Evolutionary conservation across 768 basidiomycete species (phyloP), one percentile per base, ranked within the genome.

Genomic region (Kwoniella europaea): DNA sequence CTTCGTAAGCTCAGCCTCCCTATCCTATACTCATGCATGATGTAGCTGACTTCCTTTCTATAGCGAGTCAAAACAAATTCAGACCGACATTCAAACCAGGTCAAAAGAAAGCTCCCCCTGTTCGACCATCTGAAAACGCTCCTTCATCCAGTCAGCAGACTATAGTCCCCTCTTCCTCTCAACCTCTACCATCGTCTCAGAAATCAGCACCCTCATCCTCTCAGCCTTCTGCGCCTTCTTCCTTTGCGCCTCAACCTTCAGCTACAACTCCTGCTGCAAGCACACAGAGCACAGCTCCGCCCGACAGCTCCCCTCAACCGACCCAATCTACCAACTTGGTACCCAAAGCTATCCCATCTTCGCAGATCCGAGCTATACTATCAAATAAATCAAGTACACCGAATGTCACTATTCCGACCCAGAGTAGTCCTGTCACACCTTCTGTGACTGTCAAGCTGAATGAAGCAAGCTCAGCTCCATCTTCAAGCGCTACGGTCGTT

Each of bases 61-160:
- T 60, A 71, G 71, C 71, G 60, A 71, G 65, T 63, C 65, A 71
- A 42, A 71, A 71, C 27, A 71, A 71, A 27, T 71, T 71, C 61
- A 56, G 65, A 43, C 71, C 71, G 16, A 63, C 54, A 4, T 52
- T 53, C 44, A 59, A 52, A 44, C 61, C 65, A 9, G 71, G 62
- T 65, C 57, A 64, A 12, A 58, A 46, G 43, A 66, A 68, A 60
- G 61, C 59, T 64, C 53, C 60, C 27, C 42, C 71, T 16, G 50
- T 62, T 5, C 53, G 61, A 44, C 71, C 71, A 13, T 16, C 63
- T 24, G 15, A 9, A 3, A 58, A 35, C 5, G 43, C 61, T 18
- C 60, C 62, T 20, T 27, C 60, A 42, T 29, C 52, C 18, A 42
- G 18, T 35, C 53, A 52, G 18, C 46, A 70, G 55, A 43, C 22